Evolutionary conservation across 2,329 filamentous ascomycete species (phyloP).

Genomic region (Amauroascus niger): DNA sequence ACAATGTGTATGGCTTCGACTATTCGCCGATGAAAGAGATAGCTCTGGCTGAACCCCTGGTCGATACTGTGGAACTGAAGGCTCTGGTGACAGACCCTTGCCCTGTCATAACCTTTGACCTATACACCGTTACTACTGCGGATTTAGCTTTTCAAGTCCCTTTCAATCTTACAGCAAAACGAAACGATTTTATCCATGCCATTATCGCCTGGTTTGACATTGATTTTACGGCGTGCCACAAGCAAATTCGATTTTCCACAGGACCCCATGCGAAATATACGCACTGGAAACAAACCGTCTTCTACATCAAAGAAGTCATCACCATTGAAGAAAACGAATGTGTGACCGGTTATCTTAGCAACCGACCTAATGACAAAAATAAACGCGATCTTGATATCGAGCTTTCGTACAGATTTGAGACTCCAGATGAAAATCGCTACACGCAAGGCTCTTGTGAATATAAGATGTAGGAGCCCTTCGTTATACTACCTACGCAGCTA

Average conservation of each 20-base stretch:
- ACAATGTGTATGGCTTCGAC: conserved; percentile 97
- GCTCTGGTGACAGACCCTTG: conserved; percentile 89
- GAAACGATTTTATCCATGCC: conserved; percentile 92
- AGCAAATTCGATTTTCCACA: conserved; percentile 92
- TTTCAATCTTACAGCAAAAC: conserved; percentile 66
- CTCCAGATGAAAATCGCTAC: conserved; percentile 59
- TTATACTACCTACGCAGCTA: not conserved
- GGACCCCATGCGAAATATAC: conserved; percentile 98
- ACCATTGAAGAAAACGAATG: conserved; percentile 83
- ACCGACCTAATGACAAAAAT: conserved; percentile 89
- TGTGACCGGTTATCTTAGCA: conserved; percentile 62
- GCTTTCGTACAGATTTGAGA: conserved; percentile 71
- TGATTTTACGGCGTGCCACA: conserved; percentile 96
- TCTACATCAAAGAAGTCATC: conserved; percentile 88
- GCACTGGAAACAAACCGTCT: conserved; percentile 99
- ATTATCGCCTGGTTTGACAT: conserved; percentile 99
- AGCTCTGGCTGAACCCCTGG: conserved; percentile 87
- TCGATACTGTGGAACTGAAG: conserved; percentile 96
- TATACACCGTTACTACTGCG: conserved; percentile 75
- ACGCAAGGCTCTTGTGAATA: conserved; percentile 66
- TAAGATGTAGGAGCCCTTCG: conserved; percentile 49
- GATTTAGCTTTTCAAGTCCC: conserved; percentile 77
- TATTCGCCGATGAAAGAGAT: conserved; percentile 89
- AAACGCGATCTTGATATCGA: conserved; percentile 87
- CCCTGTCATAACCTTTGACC: conserved; percentile 74